Percentiles rank a stretch among this genome's conserved stretches.
Evolutionary conservation across 2,329 filamentous ascomycete species (phyloP).

Genomic region (Pyricularia sp.): DNA sequence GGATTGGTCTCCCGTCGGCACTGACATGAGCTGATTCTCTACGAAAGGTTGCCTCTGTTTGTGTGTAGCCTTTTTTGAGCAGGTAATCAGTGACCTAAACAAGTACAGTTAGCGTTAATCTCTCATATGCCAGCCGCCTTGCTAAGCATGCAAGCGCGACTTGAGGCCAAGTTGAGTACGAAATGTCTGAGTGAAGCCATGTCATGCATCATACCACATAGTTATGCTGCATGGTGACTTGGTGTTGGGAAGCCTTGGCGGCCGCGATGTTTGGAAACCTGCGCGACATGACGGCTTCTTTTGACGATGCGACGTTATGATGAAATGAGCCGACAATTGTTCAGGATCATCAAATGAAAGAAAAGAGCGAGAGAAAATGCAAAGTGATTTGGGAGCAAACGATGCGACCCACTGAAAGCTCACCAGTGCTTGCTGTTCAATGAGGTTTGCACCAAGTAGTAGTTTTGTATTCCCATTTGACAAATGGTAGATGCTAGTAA

Average conservation of each 20-base stretch:
- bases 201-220: background rate
- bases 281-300: background rate
- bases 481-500: background rate
- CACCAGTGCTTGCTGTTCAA: background rate
- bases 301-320: background rate
- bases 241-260: background rate
- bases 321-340: background rate
- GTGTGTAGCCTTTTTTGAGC: constrained; percentile 86
- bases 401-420: background rate
- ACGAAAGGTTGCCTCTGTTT: constrained; percentile 85
- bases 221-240: background rate
- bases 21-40: constrained; percentile 82
- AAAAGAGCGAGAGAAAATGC: background rate
- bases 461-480: background rate
- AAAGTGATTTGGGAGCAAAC: background rate
- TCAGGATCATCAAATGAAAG: background rate
- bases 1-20: constrained; percentile 68
- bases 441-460: background rate
- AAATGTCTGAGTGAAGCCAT: background rate
- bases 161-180: background rate
- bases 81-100: constrained; percentile 79
- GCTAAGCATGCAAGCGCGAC: background rate
- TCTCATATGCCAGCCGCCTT: background rate
- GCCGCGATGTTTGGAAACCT: background rate
- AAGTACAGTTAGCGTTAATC: background rate